Evolutionary conservation across 2,329 filamentous ascomycete genomes (phyloP), one percentile per base, ranked within the genome.

Genomic region (Elsinoe perseae): DNA sequence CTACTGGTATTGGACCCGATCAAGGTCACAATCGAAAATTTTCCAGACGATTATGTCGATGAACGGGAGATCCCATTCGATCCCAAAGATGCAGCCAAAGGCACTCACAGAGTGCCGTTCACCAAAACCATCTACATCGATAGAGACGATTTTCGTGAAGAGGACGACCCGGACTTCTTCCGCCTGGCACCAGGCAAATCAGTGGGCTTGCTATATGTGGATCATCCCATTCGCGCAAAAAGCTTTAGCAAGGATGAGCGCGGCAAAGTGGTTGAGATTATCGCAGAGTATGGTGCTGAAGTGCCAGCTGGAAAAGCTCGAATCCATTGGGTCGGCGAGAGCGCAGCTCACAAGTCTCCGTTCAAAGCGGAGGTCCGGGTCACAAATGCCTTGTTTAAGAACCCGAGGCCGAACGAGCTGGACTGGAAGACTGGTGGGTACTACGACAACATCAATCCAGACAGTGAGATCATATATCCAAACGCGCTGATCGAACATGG

Each of bases 1-100:
- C 93, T 95, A 86, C 78, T 96, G 27, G 82, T 97, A 1, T 79
- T 95, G 18, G 89, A 96, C 62, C 92, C 92, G 0, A 76, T 96
- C 44, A 85, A 83, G 30, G 83, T 96, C 10, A 76, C 89, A 27
- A 89, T 96, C 58, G 87, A 93, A 62, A 87, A 92, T 64, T 77
- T 87, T 0, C 79, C 84, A 12, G 85, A 87, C 55, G 77, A 86
- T 53, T 81, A 87, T 58, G 61, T 75, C 28, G 79, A 83, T 61
- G 80, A 86, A 58, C 69, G 92, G 2, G 80, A 81, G 2, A 75
- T 88, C 6, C 89, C 90, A 0, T 95, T 95, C 73, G 87, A 87
- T 16, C 84, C 88, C 21, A 95, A 95, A 72, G 83, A 91, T 62
- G 79, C 86, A 1, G 77, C 75, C 14, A 82, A 85, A 70, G 85